A percentile compares a stretch with the other conserved stretches of the same genome.
phyloP scores from a whole-genome alignment of 2,329 filamentous ascomycete genomes.

The Trichoderma sp. region DNA sequence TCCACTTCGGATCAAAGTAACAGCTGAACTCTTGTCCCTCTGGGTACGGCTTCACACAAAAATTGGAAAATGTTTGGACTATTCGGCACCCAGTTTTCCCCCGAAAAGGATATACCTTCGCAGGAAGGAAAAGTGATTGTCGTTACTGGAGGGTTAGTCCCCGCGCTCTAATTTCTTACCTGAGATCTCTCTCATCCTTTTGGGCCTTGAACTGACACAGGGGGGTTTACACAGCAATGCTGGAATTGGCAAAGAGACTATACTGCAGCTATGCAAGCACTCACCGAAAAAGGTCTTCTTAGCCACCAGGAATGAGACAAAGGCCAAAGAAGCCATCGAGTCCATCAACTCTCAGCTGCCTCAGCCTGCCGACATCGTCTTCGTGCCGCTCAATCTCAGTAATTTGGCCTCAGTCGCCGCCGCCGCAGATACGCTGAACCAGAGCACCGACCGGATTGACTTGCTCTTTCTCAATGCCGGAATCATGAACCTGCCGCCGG shows the following conservation, averaged over 20 bases:
- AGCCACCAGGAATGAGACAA: conserved; percentile 52
- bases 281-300: conserved; percentile 58
- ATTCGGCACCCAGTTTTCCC: conserved; percentile 30
- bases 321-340: conserved; percentile 49
- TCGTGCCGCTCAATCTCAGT: conserved; percentile 9
- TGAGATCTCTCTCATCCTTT: background rate
- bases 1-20: background rate
- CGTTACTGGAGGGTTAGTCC: conserved; percentile 52
- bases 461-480: conserved; percentile 54
- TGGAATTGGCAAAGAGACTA: conserved; percentile 37
- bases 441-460: conserved; percentile 41
- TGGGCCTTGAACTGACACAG: background rate
- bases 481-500: conserved; percentile 46
- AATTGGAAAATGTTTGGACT: background rate
- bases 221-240: conserved; percentile 41
- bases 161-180: background rate
- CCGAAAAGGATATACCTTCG: conserved; percentile 49
- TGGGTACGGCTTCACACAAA: background rate
- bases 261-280: conserved; percentile 44
- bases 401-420: background rate
- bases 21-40: background rate
- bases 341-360: conserved; percentile 39
- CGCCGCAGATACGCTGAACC: background rate
- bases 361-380: conserved; percentile 43
- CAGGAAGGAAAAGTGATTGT: conserved; percentile 54